phyloP scores from a whole-genome alignment of 2,329 filamentous ascomycete genomes.

The Truncatella angustata region DNA sequence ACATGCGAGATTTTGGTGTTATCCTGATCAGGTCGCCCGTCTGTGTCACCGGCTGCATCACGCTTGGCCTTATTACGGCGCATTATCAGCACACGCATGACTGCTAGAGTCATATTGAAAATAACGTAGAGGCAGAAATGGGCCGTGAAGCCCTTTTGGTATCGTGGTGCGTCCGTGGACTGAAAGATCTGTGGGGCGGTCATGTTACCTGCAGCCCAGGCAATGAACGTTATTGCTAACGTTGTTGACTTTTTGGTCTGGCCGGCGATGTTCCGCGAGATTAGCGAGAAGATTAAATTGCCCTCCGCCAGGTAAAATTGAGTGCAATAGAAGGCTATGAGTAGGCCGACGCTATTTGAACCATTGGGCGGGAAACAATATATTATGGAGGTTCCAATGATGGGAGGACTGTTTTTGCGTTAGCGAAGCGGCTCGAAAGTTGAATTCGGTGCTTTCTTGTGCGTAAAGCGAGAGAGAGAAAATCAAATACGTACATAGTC shows the following conservation, averaged over 20 bases:
- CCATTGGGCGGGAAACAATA: slow-evolving; percentile 30
- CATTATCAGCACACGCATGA: slow-evolving; percentile 22
- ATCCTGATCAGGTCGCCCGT: no score
- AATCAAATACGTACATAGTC: background rate
- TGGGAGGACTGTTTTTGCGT: slow-evolving; percentile 30
- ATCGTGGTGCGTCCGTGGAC: slow-evolving; percentile 31
- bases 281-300: slow-evolving; percentile 39
- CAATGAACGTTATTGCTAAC: slow-evolving; percentile 38
- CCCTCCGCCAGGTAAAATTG: slow-evolving; percentile 40
- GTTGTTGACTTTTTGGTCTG: slow-evolving; percentile 43
- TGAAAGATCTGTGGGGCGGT: slow-evolving; percentile 39
- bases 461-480: no score
- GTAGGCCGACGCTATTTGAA: slow-evolving; percentile 33
- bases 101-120: slow-evolving; percentile 27
- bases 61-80: slow-evolving; percentile 21
- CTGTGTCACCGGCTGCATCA: slow-evolving; percentile 10
- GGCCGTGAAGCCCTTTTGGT: slow-evolving; percentile 32
- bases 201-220: slow-evolving; percentile 41
- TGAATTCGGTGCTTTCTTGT: no score
- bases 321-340: slow-evolving; percentile 42
- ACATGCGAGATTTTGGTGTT: slow-evolving; percentile 11
- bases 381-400: slow-evolving; percentile 40
- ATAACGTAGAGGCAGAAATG: slow-evolving; percentile 34
- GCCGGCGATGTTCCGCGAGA: slow-evolving; percentile 39
- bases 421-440: slow-evolving; percentile 22